Percentiles rank a stretch among this genome's conserved stretches.
These are phyloP conservation scores for Nigrospora oryzae DNA, from an alignment of 2,329 filamentous ascomycete species.

Conservation along the genomic window DNA sequence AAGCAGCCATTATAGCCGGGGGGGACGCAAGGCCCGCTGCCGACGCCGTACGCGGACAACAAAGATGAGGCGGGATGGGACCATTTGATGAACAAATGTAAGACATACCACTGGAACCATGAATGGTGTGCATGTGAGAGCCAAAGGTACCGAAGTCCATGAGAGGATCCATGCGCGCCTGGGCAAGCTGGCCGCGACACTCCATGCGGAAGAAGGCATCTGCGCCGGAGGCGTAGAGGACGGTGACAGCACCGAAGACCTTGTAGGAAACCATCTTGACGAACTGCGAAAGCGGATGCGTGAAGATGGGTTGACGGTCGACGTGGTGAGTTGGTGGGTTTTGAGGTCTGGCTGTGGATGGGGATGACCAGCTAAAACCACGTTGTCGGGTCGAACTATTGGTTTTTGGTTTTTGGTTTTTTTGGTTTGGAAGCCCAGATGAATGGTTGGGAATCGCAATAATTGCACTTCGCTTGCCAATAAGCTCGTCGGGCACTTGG, in stretches of 20 bases:
- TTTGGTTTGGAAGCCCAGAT: too few species aligned
- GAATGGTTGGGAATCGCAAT: too few species aligned
- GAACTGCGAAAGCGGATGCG: not conserved
- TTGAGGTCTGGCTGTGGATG: too few species aligned
- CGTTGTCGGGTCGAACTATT: too few species aligned
- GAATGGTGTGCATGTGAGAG: constrained; percentile 64
- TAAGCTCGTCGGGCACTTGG: too few species aligned
- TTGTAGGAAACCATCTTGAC: constrained; percentile 11
- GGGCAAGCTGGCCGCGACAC: constrained; percentile 61
- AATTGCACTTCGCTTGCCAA: too few species aligned
- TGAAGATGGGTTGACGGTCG: not conserved
- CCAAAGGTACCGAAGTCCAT: constrained; percentile 52
- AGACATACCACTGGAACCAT: constrained; percentile 66
- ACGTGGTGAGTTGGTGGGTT: too few species aligned
- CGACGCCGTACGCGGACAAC: too few species aligned
- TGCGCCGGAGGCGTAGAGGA: constrained; percentile 26
- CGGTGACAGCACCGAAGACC: constrained; percentile 14
- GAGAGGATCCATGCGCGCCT: constrained; percentile 71
- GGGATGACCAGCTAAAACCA: too few species aligned
- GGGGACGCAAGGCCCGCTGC: not conserved
- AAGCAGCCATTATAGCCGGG: constrained; percentile 3
- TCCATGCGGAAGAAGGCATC: constrained; percentile 86
- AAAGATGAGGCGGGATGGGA: too few species aligned
- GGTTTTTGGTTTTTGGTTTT: too few species aligned
- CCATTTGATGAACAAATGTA: too few species aligned